Evolutionary conservation across 2,329 filamentous ascomycete genomes (phyloP).

Genomic region (Diaporthe citri): DNA sequence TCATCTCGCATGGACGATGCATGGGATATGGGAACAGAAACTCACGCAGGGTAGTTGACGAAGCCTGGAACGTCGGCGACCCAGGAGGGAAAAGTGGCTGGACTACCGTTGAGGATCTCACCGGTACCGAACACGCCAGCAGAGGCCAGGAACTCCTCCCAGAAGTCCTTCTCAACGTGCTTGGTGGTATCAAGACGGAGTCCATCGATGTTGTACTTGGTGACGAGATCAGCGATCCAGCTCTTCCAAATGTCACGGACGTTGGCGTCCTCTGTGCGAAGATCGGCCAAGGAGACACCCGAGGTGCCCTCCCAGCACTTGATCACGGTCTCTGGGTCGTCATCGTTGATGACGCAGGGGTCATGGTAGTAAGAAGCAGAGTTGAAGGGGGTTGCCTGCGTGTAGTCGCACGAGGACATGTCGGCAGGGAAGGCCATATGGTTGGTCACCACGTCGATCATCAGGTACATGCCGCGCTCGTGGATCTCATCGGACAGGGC

Average conservation of each 20-base stretch:
- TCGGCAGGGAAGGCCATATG: conserved; percentile 54
- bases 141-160: conserved; percentile 58
- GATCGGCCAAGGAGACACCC: conserved; percentile 60
- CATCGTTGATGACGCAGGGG: conserved; percentile 32
- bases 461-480: conserved; percentile 61
- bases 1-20: conserved; percentile 41
- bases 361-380: conserved; percentile 44
- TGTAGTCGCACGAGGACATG: conserved; percentile 46
- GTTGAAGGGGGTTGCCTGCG: conserved; percentile 45
- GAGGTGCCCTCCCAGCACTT: conserved; percentile 29
- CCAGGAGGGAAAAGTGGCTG: conserved; percentile 62
- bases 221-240: conserved; percentile 68
- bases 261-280: conserved; percentile 63
- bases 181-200: conserved; percentile 70
- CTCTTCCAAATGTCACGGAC: conserved; percentile 63
- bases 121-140: conserved; percentile 69
- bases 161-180: conserved; percentile 68
- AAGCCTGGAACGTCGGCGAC: conserved; percentile 62
- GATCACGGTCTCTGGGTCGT: conserved; percentile 1
- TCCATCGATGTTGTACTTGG: conserved; percentile 70
- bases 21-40: conserved; percentile 47
- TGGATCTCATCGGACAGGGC: conserved; percentile 16
- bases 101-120: conserved; percentile 66
- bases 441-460: conserved; percentile 73
- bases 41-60: conserved; percentile 67